These are phyloP conservation scores for Fusarium proliferatum DNA, from an alignment of 2,329 filamentous ascomycete species.

Conservation along the genomic window DNA sequence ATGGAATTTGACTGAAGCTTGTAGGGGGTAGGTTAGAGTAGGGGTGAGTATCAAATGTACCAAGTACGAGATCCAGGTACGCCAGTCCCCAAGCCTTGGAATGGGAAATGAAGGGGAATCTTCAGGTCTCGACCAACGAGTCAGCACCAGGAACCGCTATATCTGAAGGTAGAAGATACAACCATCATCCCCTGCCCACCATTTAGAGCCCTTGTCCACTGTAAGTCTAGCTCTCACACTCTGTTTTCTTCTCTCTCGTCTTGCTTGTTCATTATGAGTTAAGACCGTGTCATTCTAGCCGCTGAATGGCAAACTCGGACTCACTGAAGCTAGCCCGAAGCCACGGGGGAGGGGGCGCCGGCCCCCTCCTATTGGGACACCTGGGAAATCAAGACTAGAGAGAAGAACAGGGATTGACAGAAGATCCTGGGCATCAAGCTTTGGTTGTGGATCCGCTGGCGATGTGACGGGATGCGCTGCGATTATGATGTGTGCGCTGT, in stretches of 20 bases:
- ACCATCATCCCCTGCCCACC: not conserved
- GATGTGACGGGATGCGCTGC: slow-evolving; percentile 29
- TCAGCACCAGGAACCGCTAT: slow-evolving; percentile 33
- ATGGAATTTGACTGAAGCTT: slow-evolving; percentile 7
- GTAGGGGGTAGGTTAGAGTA: slow-evolving; percentile 3
- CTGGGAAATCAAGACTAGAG: not conserved
- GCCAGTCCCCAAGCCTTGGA: slow-evolving; percentile 13
- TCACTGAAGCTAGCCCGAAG: slow-evolving; percentile 19
- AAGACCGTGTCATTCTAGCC: slow-evolving; percentile 3
- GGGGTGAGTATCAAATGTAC: slow-evolving; percentile 25
- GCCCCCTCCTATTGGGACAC: slow-evolving; percentile 27
- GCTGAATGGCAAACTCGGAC: not conserved
- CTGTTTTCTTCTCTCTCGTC: not conserved
- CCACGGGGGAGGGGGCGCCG: slow-evolving; percentile 2
- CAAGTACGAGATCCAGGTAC: slow-evolving; percentile 36
- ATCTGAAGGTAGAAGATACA: slow-evolving; percentile 29
- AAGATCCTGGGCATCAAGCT: slow-evolving; percentile 36
- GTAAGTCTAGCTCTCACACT: slow-evolving; percentile 13
- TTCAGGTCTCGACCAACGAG: slow-evolving; percentile 26
- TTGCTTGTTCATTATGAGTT: slow-evolving; percentile 9
- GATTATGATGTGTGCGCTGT: slow-evolving; percentile 14
- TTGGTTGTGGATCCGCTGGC: slow-evolving; percentile 32
- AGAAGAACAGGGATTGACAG: slow-evolving; percentile 11
- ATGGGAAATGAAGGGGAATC: slow-evolving; percentile 39
- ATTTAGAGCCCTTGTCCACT: slow-evolving; percentile 5